phyloP scores from a whole-genome alignment of 306 rosid species.

The Quercus gilva region DNA sequence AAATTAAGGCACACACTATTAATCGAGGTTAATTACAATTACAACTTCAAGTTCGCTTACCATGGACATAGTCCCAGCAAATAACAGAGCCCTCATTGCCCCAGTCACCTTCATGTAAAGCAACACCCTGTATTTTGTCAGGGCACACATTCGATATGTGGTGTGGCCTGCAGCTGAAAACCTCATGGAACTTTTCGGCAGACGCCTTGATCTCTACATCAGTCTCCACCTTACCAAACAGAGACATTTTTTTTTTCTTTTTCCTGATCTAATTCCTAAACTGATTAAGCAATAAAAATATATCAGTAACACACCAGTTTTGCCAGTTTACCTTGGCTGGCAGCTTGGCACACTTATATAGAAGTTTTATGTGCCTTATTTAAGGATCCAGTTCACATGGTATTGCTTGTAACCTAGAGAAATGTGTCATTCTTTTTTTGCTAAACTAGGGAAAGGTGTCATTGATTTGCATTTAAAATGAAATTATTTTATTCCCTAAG shows the following conservation, averaged over 20 bases:
- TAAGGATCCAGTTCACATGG: too few relatives aligned
- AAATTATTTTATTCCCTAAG: too few relatives aligned
- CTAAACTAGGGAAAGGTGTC: too few relatives aligned
- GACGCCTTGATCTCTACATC: constrained; percentile 20
- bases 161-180: constrained; percentile 24
- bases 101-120: constrained; percentile 21
- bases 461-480: too few relatives aligned
- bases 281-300: not conserved
- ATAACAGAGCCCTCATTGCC: constrained; percentile 14
- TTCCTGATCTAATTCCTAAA: not conserved
- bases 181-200: constrained; percentile 2
- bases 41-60: constrained; percentile 3
- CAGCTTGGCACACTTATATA: too few relatives aligned
- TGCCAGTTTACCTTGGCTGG: too few relatives aligned
- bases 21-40: not conserved
- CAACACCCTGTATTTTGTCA: constrained; percentile 6
- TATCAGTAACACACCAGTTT: too few relatives aligned
- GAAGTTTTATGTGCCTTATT: too few relatives aligned
- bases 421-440: too few relatives aligned
- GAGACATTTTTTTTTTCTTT: not conserved
- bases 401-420: too few relatives aligned
- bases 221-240: constrained; percentile 5
- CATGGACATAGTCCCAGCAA: constrained; percentile 23
- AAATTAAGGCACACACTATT: not conserved
- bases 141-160: not conserved